Evolutionary conservation across 2,329 filamentous ascomycete genomes (phyloP), one percentile per base, ranked within the genome.

Genomic region (Claviceps citrina): DNA sequence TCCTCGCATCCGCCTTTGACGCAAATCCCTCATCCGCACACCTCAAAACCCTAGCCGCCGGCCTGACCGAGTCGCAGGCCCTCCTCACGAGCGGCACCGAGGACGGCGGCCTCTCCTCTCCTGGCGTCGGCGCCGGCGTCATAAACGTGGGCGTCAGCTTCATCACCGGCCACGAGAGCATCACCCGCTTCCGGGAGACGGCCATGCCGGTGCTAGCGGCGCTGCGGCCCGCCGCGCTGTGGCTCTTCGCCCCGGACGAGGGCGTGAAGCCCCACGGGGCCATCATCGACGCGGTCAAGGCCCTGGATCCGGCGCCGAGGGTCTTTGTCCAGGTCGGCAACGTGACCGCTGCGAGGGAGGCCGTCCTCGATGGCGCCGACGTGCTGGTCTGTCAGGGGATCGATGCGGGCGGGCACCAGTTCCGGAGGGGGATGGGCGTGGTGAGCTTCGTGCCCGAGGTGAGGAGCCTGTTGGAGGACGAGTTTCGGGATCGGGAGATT

Each of bases 351-450:
- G 76, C 75, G 7, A 39, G 67, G 9, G 63, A 66, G 42, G 69
- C 66, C 0, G 59, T 66, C 1, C 36, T 46, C n/a, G 59, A 66
- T 18, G 68, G 66, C 0, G 58, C 71, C 1, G 73, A 81, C 48
- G 72, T 71, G 22, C 49, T 81, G 2, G 71, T 81, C 6, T 64
- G 73, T 5, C 77, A 81, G 54, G 76, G 77, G 3, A 63, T 65
- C 5, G 77, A 81, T 55, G 76, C 76, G 1, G 76, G 76, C 7
- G 77, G 77, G 0, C 76, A 81, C 50, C 75, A 77, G 45, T 68
- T 72, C 33, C 61, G 62, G 0, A 56, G 59, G 18, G 73, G 70
- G 3, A 66, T 69, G 2, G 66, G 74, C 5, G 56, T 80, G 2
- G 54, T 78, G 3, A 61, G 65, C 3, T 55, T 81, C 3, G 53